phyloP scores from a whole-genome alignment of 225 moss, liverwort and hornwort species.

The Ulota crispa region DNA sequence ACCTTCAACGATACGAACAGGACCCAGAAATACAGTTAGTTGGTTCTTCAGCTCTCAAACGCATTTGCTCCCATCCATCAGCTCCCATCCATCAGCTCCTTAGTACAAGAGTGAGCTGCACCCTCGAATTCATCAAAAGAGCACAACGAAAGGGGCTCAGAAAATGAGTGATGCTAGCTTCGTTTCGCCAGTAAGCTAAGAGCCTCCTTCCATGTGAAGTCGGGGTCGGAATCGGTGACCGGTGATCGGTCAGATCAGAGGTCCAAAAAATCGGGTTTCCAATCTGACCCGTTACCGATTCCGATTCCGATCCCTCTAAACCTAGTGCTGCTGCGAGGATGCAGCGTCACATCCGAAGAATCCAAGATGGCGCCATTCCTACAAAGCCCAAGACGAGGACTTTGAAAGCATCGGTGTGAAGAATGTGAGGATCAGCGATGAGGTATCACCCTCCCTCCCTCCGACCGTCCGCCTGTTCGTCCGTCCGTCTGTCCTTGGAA shows the following conservation, averaged over 20 bases:
- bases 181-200: background rate
- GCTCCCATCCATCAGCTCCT: background rate
- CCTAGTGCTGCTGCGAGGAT: background rate
- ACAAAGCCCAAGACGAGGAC: background rate
- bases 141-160: background rate
- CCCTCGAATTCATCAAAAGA: background rate
- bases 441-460: no score
- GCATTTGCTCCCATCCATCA: background rate
- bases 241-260: no score
- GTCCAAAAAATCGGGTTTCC: no score
- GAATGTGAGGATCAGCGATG: background rate
- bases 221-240: no score
- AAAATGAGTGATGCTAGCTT: background rate
- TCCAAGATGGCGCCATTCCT: background rate
- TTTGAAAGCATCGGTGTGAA: background rate
- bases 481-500: background rate
- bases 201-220: no score
- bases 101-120: background rate
- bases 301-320: no score
- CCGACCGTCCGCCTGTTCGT: no score
- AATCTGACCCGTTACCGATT: no score
- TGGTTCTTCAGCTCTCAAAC: background rate
- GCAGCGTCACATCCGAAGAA: background rate
- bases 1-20: background rate
- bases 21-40: background rate